Percentiles rank a stretch among this genome's conserved stretches.
Evolutionary conservation across 805 yeast genomes (phyloP).

Genomic region (Wickerhamomyces hampshirensis): DNA sequence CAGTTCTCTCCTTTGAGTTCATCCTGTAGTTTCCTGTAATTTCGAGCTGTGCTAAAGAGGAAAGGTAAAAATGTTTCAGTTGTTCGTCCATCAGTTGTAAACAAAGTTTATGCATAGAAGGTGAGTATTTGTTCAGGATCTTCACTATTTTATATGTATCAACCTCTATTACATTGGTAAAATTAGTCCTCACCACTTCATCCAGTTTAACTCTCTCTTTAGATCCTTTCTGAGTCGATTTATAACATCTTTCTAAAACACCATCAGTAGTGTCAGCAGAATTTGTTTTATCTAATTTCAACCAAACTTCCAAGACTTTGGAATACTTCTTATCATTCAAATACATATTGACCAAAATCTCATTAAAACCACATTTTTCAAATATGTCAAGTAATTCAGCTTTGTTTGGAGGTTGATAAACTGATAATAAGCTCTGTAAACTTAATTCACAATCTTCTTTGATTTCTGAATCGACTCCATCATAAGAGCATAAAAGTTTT

Average conservation of each 20-base stretch:
- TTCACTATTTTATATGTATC: constrained; percentile 24
- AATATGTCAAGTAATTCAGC: constrained; percentile 45
- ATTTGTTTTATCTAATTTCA: constrained; percentile 27
- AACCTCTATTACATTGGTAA: constrained; percentile 23
- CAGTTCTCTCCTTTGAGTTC: constrained; percentile 16
- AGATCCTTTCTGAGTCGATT: constrained; percentile 16
- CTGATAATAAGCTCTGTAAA: constrained; percentile 63
- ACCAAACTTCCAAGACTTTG: constrained; percentile 53
- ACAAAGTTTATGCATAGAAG: constrained; percentile 15
- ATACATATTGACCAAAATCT: constrained; percentile 56
- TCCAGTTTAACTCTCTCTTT: constrained; percentile 17
- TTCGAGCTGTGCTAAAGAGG: constrained; percentile 20
- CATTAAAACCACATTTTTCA: constrained; percentile 48
- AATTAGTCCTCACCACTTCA: constrained; percentile 12
- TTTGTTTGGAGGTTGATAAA: constrained; percentile 55
- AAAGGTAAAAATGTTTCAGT: constrained; percentile 21
- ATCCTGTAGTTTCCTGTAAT: constrained; percentile 15
- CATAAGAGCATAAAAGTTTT: constrained; percentile 41
- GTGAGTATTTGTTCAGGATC: constrained; percentile 24
- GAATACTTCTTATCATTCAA: constrained; percentile 46
- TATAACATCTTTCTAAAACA: constrained; percentile 24
- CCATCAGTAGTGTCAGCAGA: constrained; percentile 23
- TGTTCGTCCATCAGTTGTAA: constrained; percentile 16
- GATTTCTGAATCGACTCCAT: constrained; percentile 20
- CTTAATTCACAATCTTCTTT: constrained; percentile 71